phyloP scores from a whole-genome alignment of 352 stramenopile species.

The Phytopythium chamaehyphon region DNA sequence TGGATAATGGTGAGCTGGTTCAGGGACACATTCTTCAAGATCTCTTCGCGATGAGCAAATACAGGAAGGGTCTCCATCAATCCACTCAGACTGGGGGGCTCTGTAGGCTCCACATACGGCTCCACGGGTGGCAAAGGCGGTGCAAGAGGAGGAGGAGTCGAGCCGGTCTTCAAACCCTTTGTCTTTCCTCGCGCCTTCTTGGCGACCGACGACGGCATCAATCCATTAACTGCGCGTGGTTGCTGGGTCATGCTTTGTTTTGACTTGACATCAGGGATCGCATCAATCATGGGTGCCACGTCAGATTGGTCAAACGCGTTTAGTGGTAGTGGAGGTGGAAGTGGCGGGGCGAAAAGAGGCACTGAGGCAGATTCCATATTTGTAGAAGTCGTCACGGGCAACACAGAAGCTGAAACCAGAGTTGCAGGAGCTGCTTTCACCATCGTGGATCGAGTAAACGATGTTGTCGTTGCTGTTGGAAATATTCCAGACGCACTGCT shows the following conservation, averaged over 20 bases:
- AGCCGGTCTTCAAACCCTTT: background rate
- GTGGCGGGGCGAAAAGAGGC: slow-evolving; percentile 9
- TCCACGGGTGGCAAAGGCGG: background rate
- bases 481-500: too few relatives aligned
- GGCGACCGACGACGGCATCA: slow-evolving; percentile 38
- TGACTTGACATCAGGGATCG: slow-evolving; percentile 7
- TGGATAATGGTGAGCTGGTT: slow-evolving; percentile 92
- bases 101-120: slow-evolving; percentile 9
- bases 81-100: slow-evolving; percentile 28
- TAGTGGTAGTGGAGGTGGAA: slow-evolving; percentile 10
- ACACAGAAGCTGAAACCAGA: too few relatives aligned
- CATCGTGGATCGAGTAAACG: too few relatives aligned
- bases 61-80: slow-evolving; percentile 84
- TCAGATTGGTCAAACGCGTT: background rate
- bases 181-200: slow-evolving; percentile 13
- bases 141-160: background rate
- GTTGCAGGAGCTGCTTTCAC: too few relatives aligned
- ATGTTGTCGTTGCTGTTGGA: too few relatives aligned
- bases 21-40: slow-evolving; percentile 70
- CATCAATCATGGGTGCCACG: background rate
- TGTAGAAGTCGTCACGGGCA: too few relatives aligned
- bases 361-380: too few relatives aligned
- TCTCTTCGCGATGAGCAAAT: slow-evolving; percentile 83
- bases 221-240: slow-evolving; percentile 17
- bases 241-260: too few relatives aligned